Conservation (phyloP, 352 stramenopile species). For the Pythium brassicae region DNA sequence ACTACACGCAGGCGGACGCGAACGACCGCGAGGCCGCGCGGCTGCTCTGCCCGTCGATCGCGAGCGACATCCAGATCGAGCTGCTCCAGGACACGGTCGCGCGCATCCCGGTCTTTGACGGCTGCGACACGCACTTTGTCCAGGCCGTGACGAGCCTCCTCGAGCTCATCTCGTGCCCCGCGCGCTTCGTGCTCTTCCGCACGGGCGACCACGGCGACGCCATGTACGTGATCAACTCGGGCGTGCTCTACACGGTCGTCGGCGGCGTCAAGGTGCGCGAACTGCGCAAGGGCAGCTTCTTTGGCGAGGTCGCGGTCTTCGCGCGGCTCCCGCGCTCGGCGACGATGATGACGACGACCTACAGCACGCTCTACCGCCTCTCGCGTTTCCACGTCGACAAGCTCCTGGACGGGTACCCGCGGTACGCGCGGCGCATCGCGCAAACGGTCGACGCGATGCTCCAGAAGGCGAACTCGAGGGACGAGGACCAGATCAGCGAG, state of each 20-base stretch:
- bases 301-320: slow-evolving; percentile 65
- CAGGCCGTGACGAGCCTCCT: slow-evolving; percentile 50
- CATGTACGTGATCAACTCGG: slow-evolving; percentile 69
- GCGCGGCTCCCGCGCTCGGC: slow-evolving; percentile 54
- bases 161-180: slow-evolving; percentile 49
- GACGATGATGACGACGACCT: slow-evolving; percentile 58
- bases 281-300: slow-evolving; percentile 59
- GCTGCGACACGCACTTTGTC: slow-evolving; percentile 54
- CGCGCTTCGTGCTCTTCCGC: slow-evolving; percentile 51
- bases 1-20: slow-evolving; percentile 55
- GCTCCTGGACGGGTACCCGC: slow-evolving; percentile 47
- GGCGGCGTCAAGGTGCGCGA: slow-evolving; percentile 65
- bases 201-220: slow-evolving; percentile 58
- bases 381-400: slow-evolving; percentile 47
- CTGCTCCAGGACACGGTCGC: slow-evolving; percentile 48
- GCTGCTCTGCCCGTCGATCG: slow-evolving; percentile 65
- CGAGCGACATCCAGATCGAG: slow-evolving; percentile 66
- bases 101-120: slow-evolving; percentile 52
- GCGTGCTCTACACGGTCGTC: slow-evolving; percentile 55
- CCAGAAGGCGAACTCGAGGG: slow-evolving; percentile 14
- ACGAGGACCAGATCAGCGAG: slow-evolving; percentile 15
- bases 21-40: slow-evolving; percentile 58
- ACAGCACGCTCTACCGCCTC: slow-evolving; percentile 59
- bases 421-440: slow-evolving; percentile 37
- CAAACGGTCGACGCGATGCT: slow-evolving; percentile 40